phyloP scores from a whole-genome alignment of 257 asterid genomes.

The Solanum habrochaites region DNA sequence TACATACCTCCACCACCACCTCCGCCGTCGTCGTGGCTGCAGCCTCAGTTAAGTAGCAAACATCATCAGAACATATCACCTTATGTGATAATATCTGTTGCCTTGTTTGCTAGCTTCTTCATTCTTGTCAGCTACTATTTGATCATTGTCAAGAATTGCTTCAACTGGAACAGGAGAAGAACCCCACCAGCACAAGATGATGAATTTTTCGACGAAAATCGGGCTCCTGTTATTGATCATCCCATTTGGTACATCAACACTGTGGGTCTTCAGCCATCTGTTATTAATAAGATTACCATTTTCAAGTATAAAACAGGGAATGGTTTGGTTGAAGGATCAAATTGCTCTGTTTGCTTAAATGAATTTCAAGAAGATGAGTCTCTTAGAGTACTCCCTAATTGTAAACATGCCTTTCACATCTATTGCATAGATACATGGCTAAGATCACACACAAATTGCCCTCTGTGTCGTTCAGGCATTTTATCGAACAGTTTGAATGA shows the following conservation, averaged over 20 bases:
- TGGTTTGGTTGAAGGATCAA: slow-evolving; percentile 15
- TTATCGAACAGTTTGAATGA: not conserved
- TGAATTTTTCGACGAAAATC: slow-evolving; percentile 17
- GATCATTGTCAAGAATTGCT: slow-evolving; percentile 7
- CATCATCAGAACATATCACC: slow-evolving; percentile 1
- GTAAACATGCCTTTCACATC: slow-evolving; percentile 32
- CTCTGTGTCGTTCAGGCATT: slow-evolving; percentile 25
- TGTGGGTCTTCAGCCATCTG: slow-evolving; percentile 20
- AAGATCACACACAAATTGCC: slow-evolving; percentile 26
- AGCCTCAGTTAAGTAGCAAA: not conserved
- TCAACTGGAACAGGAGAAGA: not conserved
- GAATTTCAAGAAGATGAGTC: slow-evolving; percentile 20
- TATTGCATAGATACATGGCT: slow-evolving; percentile 35
- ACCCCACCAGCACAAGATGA: not conserved
- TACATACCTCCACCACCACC: not conserved
- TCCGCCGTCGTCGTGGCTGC: not conserved
- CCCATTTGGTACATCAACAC: slow-evolving; percentile 40
- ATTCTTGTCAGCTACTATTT: slow-evolving; percentile 15
- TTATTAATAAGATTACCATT: slow-evolving; percentile 19
- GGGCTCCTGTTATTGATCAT: slow-evolving; percentile 13
- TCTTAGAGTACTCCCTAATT: slow-evolving; percentile 26
- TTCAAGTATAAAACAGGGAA: slow-evolving; percentile 20
- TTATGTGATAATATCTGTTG: slow-evolving; percentile 4
- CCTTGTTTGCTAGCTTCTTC: slow-evolving; percentile 7
- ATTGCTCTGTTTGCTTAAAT: slow-evolving; percentile 24